Evolutionary conservation across 2,329 filamentous ascomycete genomes (phyloP).

Genomic region (Diaporthe velutina): DNA sequence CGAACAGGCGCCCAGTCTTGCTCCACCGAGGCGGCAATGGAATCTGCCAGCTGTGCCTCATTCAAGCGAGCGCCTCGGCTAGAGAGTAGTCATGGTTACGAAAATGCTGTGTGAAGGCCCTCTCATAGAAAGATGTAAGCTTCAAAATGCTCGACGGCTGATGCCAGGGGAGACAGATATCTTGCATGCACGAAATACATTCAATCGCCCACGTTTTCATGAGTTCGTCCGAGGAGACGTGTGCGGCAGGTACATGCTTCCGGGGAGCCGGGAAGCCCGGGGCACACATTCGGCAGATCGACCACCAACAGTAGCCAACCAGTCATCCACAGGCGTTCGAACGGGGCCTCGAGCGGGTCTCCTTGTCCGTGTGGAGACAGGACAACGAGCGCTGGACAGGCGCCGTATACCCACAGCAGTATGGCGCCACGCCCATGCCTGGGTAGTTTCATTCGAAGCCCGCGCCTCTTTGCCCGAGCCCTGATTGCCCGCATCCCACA

Average conservation of each 20-base stretch:
- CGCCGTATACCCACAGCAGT: not conserved
- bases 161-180: not conserved
- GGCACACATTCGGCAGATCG: slow-evolving; percentile 9
- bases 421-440: slow-evolving; percentile 1
- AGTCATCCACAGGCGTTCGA: not conserved
- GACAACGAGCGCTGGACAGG: not conserved
- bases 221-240: not conserved
- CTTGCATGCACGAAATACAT: not conserved
- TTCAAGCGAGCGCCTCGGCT: not conserved
- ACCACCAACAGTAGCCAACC: slow-evolving; percentile 9
- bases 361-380: not conserved
- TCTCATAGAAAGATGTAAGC: not conserved
- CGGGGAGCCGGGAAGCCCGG: slow-evolving; percentile 9
- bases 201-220: not conserved
- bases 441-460: not conserved
- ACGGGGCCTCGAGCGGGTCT: not conserved
- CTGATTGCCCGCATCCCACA: slow-evolving; percentile 4
- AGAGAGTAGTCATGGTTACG: too few species aligned
- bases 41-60: not conserved
- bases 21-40: slow-evolving; percentile 23
- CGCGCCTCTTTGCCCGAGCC: not conserved
- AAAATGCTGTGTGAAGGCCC: too few species aligned
- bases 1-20: slow-evolving; percentile 2
- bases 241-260: not conserved
- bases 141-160: not conserved